Base-by-base conservation (phyloP, 2,329 filamentous ascomycete genomes). In the Stemphylium lycopersici region DNA sequence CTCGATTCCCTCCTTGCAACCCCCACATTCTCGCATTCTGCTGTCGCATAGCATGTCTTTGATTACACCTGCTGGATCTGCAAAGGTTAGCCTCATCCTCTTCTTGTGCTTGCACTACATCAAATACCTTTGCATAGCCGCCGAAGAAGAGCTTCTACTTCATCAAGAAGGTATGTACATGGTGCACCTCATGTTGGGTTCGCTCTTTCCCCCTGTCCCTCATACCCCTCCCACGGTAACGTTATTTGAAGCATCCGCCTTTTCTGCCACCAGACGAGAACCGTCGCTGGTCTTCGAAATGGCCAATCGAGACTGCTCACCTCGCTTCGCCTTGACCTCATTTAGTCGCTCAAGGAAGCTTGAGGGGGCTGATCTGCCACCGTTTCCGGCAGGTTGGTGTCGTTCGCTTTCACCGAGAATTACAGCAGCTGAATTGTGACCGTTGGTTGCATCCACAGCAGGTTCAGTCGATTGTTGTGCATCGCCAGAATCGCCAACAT, bases 271-370 rank as follows among this genome's bases (percentile, higher is more conserved):
- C 11, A 69, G 44, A 24, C 53, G 65, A n/a, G 59, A 39, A 2
- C 61, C 65, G 5, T 56, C 46, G 4, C 53, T n/a, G 6, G 58
- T 59, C 11, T 57, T 59, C 8, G 54, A 48, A 4, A 70, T 29
- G 6, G 38, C 57, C 24, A 72, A 52, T 20, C 58, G 60, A 16
- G 63, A 62, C 26, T 55, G 61, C 32, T 80, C 78, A 33, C 78
- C 77, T 50, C 74, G 72, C 51, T 71, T 72, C 3, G 69, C 69
- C 56, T 80, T 80, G 26, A 75, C 72, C 13, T 71, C 67, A 18
- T 78, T 77, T 13, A 79, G 52, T 16, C 64, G 69, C 41, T 74
- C 71, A 2, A 80, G 65, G 55, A 80, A 80, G 24, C 67, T 68
- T 3, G 70, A 70, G 26, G 77, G 69, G 2, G 57, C 50, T 20